A percentile compares a stretch with the other conserved stretches of the same genome.
These are phyloP conservation scores for Harringtonia aguacate DNA, from an alignment of 2,329 filamentous ascomycete genomes.

Conservation along the genomic window DNA sequence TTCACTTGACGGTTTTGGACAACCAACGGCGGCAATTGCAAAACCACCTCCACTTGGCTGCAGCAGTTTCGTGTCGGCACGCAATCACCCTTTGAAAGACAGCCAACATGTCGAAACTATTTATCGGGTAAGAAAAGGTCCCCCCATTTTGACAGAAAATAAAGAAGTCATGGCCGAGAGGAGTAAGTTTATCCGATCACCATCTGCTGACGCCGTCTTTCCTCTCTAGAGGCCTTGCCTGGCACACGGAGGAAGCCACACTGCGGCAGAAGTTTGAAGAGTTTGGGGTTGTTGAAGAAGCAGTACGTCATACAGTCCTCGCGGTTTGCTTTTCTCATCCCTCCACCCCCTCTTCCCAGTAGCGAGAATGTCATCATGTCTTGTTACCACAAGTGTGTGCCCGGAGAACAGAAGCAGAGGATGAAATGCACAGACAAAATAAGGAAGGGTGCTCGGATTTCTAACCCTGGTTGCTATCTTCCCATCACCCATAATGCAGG, in stretches of 20 bases:
- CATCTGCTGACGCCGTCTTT: no score
- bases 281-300: constrained; percentile 86
- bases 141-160: neutral
- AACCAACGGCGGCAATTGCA: no score
- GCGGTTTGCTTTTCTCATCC: neutral
- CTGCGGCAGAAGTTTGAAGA: constrained; percentile 87
- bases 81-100: neutral
- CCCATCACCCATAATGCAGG: constrained; percentile 36
- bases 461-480: constrained; percentile 4
- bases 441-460: constrained; percentile 5
- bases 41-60: no score
- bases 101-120: constrained; percentile 77
- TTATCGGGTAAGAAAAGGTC: constrained; percentile 66
- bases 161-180: no score
- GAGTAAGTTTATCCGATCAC: no score
- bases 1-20: no score
- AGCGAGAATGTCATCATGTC: neutral
- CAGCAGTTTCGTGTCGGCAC: neutral
- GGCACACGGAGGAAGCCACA: constrained; percentile 89
- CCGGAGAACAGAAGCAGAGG: neutral
- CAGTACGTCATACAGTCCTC: constrained; percentile 52
- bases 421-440: neutral
- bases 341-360: neutral
- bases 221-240: constrained; percentile 72
- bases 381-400: neutral